Evolutionary conservation across 2,329 filamentous ascomycete genomes (phyloP).

Genomic region (Dactylellina leptospora): DNA sequence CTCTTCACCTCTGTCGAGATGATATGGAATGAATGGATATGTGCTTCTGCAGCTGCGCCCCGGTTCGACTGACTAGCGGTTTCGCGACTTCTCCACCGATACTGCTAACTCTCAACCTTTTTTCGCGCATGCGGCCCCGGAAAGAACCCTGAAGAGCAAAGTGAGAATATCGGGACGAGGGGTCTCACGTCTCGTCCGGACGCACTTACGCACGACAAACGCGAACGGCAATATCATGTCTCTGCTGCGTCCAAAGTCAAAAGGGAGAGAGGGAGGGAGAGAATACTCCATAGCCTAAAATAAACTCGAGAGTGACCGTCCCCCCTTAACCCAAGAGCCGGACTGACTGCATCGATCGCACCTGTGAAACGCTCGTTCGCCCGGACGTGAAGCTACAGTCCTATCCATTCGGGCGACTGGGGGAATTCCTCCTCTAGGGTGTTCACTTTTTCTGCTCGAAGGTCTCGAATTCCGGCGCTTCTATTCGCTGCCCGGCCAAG

Average conservation of each 20-base stretch:
- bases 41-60: too few species aligned
- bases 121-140: too few species aligned
- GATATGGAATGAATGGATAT: too few species aligned
- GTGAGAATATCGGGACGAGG: too few species aligned
- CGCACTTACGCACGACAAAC: constrained; percentile 1
- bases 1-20: too few species aligned
- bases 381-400: constrained; percentile 12
- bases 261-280: background rate
- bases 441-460: constrained; percentile 1
- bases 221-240: constrained; percentile 9
- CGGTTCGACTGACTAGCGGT: too few species aligned
- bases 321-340: background rate
- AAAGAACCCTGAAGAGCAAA: too few species aligned
- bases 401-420: constrained; percentile 34
- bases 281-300: background rate
- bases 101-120: too few species aligned
- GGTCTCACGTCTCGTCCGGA: constrained; percentile 3
- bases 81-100: too few species aligned
- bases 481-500: constrained; percentile 45
- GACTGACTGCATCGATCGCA: background rate
- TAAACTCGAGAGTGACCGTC: background rate
- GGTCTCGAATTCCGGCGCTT: constrained; percentile 29
- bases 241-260: background rate
- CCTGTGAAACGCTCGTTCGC: background rate
- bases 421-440: constrained; percentile 22